phyloP scores from a whole-genome alignment of 2,329 filamentous ascomycete species.

The Pseudopyricularia cyperi region DNA sequence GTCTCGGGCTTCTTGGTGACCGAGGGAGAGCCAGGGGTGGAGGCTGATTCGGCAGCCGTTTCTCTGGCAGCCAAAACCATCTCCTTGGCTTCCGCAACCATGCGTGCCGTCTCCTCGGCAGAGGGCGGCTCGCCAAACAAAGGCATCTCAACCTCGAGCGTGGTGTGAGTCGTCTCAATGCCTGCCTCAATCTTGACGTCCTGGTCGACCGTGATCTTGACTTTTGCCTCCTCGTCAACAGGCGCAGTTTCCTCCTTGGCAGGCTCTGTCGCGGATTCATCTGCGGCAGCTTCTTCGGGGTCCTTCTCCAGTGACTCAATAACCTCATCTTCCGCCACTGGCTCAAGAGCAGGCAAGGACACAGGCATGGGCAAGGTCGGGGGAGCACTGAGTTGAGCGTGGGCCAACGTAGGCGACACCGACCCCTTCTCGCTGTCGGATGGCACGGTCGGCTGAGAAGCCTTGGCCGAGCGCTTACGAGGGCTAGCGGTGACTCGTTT shows the following conservation, averaged over 20 bases:
- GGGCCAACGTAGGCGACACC: slow-evolving; percentile 7
- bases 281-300: slow-evolving; percentile 8
- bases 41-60: slow-evolving; percentile 18
- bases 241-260: slow-evolving; percentile 24
- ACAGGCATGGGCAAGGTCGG: slow-evolving; percentile 7
- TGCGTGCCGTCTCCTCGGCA: slow-evolving; percentile 64
- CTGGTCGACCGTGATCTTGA: slow-evolving; percentile 59
- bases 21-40: slow-evolving; percentile 13
- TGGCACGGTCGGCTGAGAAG: slow-evolving; percentile 24
- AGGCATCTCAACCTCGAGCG: slow-evolving; percentile 66
- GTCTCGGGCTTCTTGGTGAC: slow-evolving; percentile 10
- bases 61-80: slow-evolving; percentile 63
- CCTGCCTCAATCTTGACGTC: slow-evolving; percentile 43
- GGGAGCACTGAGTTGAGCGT: background rate
- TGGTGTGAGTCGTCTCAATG: slow-evolving; percentile 56
- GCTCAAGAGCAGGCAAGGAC: slow-evolving; percentile 9
- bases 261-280: slow-evolving; percentile 26
- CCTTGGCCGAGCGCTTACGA: slow-evolving; percentile 37
- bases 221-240: slow-evolving; percentile 24
- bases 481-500: slow-evolving; percentile 37
- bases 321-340: slow-evolving; percentile 9
- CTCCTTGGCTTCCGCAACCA: slow-evolving; percentile 75
- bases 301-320: slow-evolving; percentile 12
- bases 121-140: slow-evolving; percentile 53
- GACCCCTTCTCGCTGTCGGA: slow-evolving; percentile 18